Evolutionary conservation across 495 filamentous ascomycete genomes (phyloP), one percentile per base, ranked within the genome.

Genomic region (Aspergillus nidulans): DNA sequence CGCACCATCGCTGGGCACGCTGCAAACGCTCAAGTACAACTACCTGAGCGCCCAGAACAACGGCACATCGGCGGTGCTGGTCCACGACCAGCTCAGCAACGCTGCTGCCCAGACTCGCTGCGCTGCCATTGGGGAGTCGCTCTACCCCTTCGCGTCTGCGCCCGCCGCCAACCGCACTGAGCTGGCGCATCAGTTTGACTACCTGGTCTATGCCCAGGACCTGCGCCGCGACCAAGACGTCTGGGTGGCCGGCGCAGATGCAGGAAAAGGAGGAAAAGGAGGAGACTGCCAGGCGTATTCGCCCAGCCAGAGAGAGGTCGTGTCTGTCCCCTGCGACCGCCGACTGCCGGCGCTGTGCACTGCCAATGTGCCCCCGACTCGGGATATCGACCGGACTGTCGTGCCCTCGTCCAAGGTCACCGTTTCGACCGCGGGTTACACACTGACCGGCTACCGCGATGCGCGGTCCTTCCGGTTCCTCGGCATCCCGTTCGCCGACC

Each of bases 391-490:
- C 32, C 38, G 60, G 8, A 44, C 38, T 2, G 56, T 47, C 12
- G 60, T 59, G 9, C 51, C 58, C 9, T 58, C 56, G 16, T 66
- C 67, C 19, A 68, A 65, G n/a, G 66, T 79, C 40, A 64, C 58
- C 1, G 70, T 74, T 47, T 58, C 52, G 8, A 25, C 62, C 1
- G 51, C 39, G 9, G n/a, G n/a, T n/a, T 67, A 65, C 47, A 61
- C 30, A n/a, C 1, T 70, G 41, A 64, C 63, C 1, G 79, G 79
- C 4, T 78, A 71, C 54, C 69, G 77, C n/a, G 76, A 82, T 62
- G 67, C 75, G 28, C 76, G 75, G 41, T 79, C 76, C 10, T 81
- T 80, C 63, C 74, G 77, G 4, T 83, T 83, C 56, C 62, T 76
- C 3, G 78, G 78, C 2, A 69, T 81, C 10, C 74, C 73, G 7